Conservation (phyloP, 2,329 filamentous ascomycete species). For the Lasiodiplodia sp. region DNA sequence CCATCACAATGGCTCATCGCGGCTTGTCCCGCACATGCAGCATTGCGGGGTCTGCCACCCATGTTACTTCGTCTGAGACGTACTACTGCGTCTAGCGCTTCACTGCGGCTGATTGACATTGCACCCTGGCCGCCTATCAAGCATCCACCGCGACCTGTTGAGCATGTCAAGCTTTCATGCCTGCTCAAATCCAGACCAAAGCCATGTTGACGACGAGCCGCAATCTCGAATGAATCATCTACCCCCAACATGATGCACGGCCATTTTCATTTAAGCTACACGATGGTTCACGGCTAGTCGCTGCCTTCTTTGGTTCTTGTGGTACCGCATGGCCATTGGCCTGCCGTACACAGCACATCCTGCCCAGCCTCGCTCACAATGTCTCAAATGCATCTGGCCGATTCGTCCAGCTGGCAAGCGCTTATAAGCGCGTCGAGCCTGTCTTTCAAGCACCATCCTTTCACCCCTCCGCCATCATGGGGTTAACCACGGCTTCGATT, state of each 20-base stretch:
- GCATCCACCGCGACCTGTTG: no score
- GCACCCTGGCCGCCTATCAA: no score
- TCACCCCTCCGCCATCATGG: background rate
- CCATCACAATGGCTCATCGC: background rate
- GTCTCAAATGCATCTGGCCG: background rate
- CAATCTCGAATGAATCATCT: background rate
- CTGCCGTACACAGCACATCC: background rate
- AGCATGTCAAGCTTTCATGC: no score
- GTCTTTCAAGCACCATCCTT: background rate
- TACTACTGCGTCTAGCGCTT: background rate
- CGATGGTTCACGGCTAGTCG: background rate
- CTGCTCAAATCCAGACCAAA: no score
- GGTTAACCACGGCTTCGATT: background rate
- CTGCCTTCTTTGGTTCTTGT: background rate
- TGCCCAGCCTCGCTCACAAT: background rate
- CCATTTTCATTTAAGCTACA: background rate
- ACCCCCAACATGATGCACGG: background rate
- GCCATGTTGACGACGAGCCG: no score
- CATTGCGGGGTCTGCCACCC: background rate
- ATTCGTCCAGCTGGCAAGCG: background rate
- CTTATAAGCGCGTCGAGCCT: background rate
- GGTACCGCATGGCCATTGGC: no score
- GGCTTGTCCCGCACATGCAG: background rate
- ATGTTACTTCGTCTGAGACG: background rate
- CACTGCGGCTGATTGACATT: background rate